Evolutionary conservation across 352 stramenopile genomes (phyloP).

Genomic region (Phytopythium mirpurense): DNA sequence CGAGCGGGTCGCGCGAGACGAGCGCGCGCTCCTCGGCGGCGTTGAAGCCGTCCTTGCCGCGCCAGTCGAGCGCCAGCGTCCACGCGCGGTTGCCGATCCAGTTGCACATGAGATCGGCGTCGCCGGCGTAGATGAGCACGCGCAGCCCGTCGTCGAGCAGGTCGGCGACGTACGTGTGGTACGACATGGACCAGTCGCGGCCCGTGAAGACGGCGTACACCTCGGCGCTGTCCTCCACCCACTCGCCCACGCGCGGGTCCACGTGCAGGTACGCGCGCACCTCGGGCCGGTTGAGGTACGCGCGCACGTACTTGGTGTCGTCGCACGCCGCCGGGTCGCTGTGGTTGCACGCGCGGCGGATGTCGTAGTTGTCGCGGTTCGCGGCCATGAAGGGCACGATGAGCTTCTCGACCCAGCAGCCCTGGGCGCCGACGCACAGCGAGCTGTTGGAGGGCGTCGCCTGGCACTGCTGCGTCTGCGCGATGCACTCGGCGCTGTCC

Average conservation of each 20-base stretch:
- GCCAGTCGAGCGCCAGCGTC: conserved; percentile 89
- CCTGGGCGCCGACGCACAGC: conserved; percentile 23
- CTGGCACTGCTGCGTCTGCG: conserved; percentile 27
- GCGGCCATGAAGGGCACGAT: conserved; percentile 28
- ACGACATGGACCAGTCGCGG: conserved; percentile 92
- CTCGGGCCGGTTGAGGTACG: conserved; percentile 58
- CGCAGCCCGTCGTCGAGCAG: conserved; percentile 66
- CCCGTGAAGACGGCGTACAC: conserved; percentile 80
- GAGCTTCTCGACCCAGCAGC: conserved; percentile 37
- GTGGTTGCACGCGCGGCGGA: conserved; percentile 26
- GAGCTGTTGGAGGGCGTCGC: conserved; percentile 12
- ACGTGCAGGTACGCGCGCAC: conserved; percentile 30
- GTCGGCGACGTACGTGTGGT: conserved; percentile 72
- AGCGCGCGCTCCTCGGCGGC: conserved; percentile 21
- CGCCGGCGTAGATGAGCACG: conserved; percentile 94
- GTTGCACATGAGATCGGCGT: conserved; percentile 96
- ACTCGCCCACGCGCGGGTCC: conserved; percentile 29
- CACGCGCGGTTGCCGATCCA: conserved; percentile 93
- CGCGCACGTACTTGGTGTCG: conserved; percentile 35
- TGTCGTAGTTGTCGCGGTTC: conserved; percentile 46
- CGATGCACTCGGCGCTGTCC: conserved; percentile 32
- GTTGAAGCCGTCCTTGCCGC: conserved; percentile 79
- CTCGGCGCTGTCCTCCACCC: conserved; percentile 85
- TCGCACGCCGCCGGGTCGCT: conserved; percentile 32
- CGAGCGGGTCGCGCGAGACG: conserved; percentile 18